Percentiles rank a stretch among this genome's conserved stretches.
Conservation (phyloP, 208 protist genomes). For the Acanthamoeba healyi region DNA sequence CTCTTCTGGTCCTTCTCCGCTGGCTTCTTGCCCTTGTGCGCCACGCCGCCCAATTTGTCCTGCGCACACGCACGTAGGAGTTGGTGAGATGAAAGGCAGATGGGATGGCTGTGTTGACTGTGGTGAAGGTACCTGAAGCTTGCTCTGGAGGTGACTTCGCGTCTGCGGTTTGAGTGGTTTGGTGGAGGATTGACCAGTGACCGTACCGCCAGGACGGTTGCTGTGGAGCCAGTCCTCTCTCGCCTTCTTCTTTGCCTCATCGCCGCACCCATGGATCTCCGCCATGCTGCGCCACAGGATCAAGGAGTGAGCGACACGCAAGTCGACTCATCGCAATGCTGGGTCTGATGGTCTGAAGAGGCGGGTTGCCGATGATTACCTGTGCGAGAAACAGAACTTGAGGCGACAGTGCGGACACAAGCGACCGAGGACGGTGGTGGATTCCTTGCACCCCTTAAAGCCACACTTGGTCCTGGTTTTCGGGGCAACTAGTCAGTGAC, state of each 20-base stretch:
- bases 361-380: background rate
- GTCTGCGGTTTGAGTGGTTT: constrained; percentile 44
- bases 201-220: constrained; percentile 23
- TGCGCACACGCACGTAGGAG: too few relatives aligned
- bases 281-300: constrained; percentile 14
- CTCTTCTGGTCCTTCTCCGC: constrained; percentile 39
- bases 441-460: constrained; percentile 32
- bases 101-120: too few relatives aligned
- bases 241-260: constrained; percentile 62
- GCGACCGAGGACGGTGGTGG: constrained; percentile 38
- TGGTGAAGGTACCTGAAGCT: background rate
- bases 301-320: too few relatives aligned
- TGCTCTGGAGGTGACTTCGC: constrained; percentile 27
- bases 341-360: background rate
- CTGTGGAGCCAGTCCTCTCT: constrained; percentile 48
- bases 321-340: too few relatives aligned
- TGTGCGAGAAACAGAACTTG: constrained; percentile 74
- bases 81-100: too few relatives aligned
- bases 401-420: constrained; percentile 46
- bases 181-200: constrained; percentile 35
- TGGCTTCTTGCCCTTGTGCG: constrained; percentile 39
- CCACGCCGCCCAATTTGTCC: constrained; percentile 10
- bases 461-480: constrained; percentile 37
- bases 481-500: background rate
- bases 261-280: constrained; percentile 63